Conservation (phyloP, 768 basidiomycete species). For the Gymnopilus dilepis region DNA sequence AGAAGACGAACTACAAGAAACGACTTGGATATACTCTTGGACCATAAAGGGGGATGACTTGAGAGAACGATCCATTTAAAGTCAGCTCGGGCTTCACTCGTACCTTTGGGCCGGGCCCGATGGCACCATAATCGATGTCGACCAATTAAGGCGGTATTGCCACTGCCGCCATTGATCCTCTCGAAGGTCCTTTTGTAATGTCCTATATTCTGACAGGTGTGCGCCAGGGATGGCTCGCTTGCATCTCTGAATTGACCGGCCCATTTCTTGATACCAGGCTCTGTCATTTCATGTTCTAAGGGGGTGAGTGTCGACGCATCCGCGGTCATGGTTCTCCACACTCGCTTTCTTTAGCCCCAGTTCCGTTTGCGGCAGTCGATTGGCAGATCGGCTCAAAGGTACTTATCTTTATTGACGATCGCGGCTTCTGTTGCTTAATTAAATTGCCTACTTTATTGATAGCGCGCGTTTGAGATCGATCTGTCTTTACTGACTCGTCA, state of each 20-base stretch:
- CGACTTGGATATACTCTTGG: not conserved
- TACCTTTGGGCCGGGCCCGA: slow-evolving; percentile 3
- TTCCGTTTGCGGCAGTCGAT: not conserved
- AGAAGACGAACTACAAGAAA: not conserved
- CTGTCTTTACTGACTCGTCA: not conserved
- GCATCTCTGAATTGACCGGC: not conserved
- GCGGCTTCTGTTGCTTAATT: not conserved
- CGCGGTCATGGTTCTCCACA: not conserved
- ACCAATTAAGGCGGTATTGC: not conserved
- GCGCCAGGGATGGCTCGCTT: not conserved
- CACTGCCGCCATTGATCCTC: not conserved
- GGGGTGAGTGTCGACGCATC: not conserved
- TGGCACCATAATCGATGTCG: not conserved
- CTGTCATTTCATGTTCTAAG: too few relatives aligned
- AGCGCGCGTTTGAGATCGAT: too few relatives aligned
- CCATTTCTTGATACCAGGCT: too few relatives aligned
- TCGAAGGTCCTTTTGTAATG: not conserved
- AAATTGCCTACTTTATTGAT: not conserved
- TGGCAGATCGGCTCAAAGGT: slow-evolving; percentile 11
- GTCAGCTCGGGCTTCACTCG: slow-evolving; percentile 3
- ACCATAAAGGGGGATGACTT: not conserved
- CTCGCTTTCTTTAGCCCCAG: not conserved
- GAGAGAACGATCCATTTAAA: not conserved
- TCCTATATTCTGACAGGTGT: not conserved
- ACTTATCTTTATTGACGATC: not conserved